These are phyloP conservation scores for Adansonia digitata DNA, from an alignment of 345 rosid genomes.

Conservation along the genomic window DNA sequence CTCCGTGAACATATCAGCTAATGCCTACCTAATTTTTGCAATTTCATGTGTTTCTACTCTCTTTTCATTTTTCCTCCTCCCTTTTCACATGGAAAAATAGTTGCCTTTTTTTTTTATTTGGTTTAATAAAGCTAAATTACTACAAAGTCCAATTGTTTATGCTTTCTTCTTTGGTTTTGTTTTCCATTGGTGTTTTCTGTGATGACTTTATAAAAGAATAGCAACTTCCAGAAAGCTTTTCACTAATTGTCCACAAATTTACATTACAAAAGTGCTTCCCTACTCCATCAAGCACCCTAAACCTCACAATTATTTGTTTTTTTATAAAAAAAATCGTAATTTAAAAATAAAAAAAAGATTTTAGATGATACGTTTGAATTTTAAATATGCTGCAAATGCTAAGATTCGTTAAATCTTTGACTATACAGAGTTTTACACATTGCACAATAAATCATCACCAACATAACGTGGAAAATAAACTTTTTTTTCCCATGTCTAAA, in stretches of 20 bases:
- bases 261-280: background rate
- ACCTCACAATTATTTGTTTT: too few relatives aligned
- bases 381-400: too few relatives aligned
- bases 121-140: background rate
- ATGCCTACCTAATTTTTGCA: background rate
- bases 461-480: background rate
- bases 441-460: background rate
- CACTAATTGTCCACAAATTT: background rate
- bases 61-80: background rate
- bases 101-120: background rate
- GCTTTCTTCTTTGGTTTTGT: too few relatives aligned
- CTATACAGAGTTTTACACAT: background rate
- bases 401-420: background rate
- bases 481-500: background rate
- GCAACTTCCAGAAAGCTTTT: too few relatives aligned
- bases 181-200: too few relatives aligned
- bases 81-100: background rate
- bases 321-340: too few relatives aligned
- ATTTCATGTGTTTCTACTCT: background rate
- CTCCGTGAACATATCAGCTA: too few relatives aligned
- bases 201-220: too few relatives aligned
- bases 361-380: too few relatives aligned
- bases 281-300: background rate
- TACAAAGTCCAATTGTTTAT: too few relatives aligned
- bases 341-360: too few relatives aligned